These are phyloP conservation scores for Trametes cinnabarina DNA, from an alignment of 768 basidiomycete species.

Conservation along the genomic window DNA sequence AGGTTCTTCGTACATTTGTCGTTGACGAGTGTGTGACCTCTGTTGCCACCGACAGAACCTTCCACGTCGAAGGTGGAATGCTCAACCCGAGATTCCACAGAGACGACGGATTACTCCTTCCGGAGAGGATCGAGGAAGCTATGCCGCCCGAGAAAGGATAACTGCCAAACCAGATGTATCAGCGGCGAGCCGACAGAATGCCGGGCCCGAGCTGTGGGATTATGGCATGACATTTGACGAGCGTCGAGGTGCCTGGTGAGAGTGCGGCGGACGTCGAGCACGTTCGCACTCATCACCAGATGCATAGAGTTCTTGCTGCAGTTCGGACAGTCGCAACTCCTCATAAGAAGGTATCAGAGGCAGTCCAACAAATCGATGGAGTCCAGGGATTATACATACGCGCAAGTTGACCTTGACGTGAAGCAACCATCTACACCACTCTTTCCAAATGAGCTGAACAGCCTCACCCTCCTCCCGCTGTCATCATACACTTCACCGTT, in stretches of 20 bases:
- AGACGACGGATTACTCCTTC: neutral
- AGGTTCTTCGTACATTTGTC: no score
- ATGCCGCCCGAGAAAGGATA: neutral
- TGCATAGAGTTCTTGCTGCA: no score
- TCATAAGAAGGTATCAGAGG: neutral
- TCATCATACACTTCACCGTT: neutral
- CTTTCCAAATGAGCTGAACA: neutral
- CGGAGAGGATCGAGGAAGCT: neutral
- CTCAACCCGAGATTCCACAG: no score
- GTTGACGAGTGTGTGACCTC: no score
- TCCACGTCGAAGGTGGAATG: no score
- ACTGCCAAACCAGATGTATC: neutral
- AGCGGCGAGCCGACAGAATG: constrained; percentile 1
- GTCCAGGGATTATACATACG: neutral
- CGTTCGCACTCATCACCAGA: neutral
- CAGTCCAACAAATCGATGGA: neutral
- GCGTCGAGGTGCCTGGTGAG: no score
- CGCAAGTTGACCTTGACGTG: neutral
- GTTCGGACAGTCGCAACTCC: neutral
- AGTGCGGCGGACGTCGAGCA: neutral
- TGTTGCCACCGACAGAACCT: no score
- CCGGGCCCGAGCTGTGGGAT: neutral
- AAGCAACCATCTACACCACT: neutral
- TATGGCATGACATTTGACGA: neutral
- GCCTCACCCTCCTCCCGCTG: neutral